These are phyloP conservation scores for Firmiana major DNA, from an alignment of 345 rosid genomes.

Conservation along the genomic window DNA sequence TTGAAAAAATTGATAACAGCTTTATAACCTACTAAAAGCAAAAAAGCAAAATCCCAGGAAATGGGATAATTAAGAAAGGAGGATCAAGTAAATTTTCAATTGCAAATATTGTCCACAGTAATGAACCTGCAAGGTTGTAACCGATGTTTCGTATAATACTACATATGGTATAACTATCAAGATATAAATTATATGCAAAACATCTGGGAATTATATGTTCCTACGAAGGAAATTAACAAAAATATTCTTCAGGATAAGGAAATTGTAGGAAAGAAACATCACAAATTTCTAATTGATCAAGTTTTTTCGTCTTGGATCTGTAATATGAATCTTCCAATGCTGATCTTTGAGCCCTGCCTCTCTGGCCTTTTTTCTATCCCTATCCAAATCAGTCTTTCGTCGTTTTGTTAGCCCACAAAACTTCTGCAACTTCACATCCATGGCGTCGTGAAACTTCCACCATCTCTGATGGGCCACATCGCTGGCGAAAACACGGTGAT, in stretches of 20 bases:
- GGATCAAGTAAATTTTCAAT: background rate
- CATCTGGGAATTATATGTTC: background rate
- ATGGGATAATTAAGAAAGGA: background rate
- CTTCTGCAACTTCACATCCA: conserved; percentile 56
- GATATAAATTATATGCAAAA: conserved; percentile 30
- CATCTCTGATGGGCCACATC: conserved; percentile 78
- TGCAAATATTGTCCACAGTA: background rate
- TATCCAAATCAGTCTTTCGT: conserved; percentile 67
- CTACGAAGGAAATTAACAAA: background rate
- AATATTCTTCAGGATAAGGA: background rate
- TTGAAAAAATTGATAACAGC: background rate
- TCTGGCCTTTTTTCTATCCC: conserved; percentile 67
- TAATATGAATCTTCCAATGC: conserved; percentile 77
- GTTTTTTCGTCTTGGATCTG: conserved; percentile 61
- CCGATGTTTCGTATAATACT: background rate
- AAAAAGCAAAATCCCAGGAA: background rate
- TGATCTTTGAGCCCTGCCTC: conserved; percentile 41
- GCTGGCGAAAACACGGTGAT: conserved; percentile 74
- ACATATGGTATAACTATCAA: background rate
- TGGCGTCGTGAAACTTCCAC: conserved; percentile 77
- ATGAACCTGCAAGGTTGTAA: background rate
- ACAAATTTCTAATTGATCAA: conserved; percentile 29
- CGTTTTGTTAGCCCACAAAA: conserved; percentile 62
- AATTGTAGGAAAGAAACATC: background rate
- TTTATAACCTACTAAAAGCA: background rate